A percentile compares a stretch with the other conserved stretches of the same genome.
These are phyloP conservation scores for Gloeophyllum trabeum DNA, from an alignment of 768 basidiomycete species.

Conservation along the genomic window DNA sequence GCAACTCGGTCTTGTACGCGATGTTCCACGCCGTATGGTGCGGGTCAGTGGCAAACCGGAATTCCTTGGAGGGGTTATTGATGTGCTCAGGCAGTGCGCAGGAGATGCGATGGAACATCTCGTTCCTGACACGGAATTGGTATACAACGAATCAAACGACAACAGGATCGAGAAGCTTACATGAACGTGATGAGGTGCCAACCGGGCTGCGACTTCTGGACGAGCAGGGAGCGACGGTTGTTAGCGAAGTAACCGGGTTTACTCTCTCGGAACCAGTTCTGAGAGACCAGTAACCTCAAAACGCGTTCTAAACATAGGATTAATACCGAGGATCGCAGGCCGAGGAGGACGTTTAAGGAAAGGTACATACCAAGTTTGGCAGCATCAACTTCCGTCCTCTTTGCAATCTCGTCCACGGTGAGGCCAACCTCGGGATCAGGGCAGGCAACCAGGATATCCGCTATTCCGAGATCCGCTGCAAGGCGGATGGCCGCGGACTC, in stretches of 20 bases:
- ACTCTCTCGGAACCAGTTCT: slow-evolving; percentile 26
- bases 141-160: not conserved
- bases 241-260: slow-evolving; percentile 26
- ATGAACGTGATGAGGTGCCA: slow-evolving; percentile 3
- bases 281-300: slow-evolving; percentile 22
- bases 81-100: not conserved
- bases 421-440: slow-evolving; percentile 22
- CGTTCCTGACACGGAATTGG: slow-evolving; percentile 8
- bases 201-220: slow-evolving; percentile 14
- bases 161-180: not conserved
- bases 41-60: not conserved
- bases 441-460: slow-evolving; percentile 16
- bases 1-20: not conserved
- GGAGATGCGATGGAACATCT: not conserved
- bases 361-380: slow-evolving; percentile 20
- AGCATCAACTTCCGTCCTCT: slow-evolving; percentile 22
- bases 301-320: slow-evolving; percentile 18
- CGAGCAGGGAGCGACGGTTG: slow-evolving; percentile 22
- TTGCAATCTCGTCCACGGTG: slow-evolving; percentile 21
- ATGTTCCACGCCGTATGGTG: not conserved
- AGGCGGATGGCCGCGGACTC: slow-evolving; percentile 23
- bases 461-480: slow-evolving; percentile 23
- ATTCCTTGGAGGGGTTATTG: not conserved
- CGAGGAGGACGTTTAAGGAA: not conserved
- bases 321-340: not conserved